phyloP scores from a whole-genome alignment of 1,284 basidiomycete species.

The Moesziomyces aphidis region DNA sequence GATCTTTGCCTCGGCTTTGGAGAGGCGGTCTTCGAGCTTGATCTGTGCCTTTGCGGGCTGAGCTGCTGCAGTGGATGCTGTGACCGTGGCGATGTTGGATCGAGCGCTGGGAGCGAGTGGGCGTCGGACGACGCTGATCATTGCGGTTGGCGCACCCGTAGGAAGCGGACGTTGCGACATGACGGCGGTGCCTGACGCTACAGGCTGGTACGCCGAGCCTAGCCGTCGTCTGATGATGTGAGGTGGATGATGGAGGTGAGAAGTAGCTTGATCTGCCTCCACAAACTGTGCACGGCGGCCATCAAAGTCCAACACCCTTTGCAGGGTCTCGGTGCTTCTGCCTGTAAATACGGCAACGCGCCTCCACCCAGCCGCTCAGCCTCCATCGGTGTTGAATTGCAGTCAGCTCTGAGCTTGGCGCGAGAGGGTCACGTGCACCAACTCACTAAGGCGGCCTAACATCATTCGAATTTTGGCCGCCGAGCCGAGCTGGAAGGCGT shows the following conservation, averaged over 20 bases:
- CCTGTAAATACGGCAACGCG: slow-evolving; percentile 22
- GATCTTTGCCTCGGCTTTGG: slow-evolving; percentile 28
- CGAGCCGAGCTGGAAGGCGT: slow-evolving; percentile 14
- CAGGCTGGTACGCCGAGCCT: slow-evolving; percentile 17
- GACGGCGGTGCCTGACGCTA: slow-evolving; percentile 4
- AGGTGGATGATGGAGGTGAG: not conserved
- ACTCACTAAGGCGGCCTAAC: slow-evolving; percentile 3
- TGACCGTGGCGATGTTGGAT: slow-evolving; percentile 20
- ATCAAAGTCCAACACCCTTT: not conserved
- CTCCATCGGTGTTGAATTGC: not conserved
- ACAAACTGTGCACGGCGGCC: not conserved
- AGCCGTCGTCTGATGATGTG: not conserved
- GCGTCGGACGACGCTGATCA: slow-evolving; percentile 25
- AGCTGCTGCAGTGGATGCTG: slow-evolving; percentile 5
- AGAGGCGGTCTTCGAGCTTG: slow-evolving; percentile 39
- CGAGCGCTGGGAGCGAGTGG: slow-evolving; percentile 36
- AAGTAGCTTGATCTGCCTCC: not conserved
- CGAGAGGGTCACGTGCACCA: slow-evolving; percentile 24
- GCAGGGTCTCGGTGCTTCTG: not conserved
- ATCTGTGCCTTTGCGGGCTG: slow-evolving; percentile 17
- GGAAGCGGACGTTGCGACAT: slow-evolving; percentile 23
- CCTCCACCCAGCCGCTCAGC: not conserved
- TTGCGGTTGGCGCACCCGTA: slow-evolving; percentile 6
- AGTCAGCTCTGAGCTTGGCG: slow-evolving; percentile 18
- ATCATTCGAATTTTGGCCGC: slow-evolving; percentile 3